These are phyloP conservation scores for Saccharomycopsis sp. DNA, from an alignment of 805 yeast genomes.

Conservation along the genomic window DNA sequence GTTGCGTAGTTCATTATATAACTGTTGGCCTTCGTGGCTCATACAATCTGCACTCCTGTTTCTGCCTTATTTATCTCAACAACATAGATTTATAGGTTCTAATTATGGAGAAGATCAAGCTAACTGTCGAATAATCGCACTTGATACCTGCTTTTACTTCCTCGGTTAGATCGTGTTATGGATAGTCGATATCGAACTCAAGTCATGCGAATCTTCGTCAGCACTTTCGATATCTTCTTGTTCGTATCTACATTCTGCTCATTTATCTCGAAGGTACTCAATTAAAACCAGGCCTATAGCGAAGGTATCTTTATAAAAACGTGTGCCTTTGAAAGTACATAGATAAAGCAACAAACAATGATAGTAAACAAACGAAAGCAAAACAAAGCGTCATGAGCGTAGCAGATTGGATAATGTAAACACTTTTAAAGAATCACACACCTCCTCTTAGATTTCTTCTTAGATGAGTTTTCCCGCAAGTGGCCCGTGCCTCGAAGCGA, in stretches of 20 bases:
- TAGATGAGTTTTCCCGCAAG: not conserved
- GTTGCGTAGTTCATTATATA: not conserved
- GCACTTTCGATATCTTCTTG: not conserved
- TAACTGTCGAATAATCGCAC: slow-evolving; percentile 30
- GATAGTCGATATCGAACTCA: not conserved
- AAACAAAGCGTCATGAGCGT: not conserved
- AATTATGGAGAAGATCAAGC: slow-evolving; percentile 58
- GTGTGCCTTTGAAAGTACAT: not conserved
- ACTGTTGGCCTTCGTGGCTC: too few species aligned
- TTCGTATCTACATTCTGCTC: not conserved
- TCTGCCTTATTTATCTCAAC: slow-evolving; percentile 48
- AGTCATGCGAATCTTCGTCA: not conserved
- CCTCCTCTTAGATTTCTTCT: not conserved
- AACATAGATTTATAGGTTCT: slow-evolving; percentile 53
- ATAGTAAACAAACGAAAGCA: not conserved
- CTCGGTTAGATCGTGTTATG: slow-evolving; percentile 43
- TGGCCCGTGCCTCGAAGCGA: not conserved
- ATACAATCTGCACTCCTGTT: slow-evolving; percentile 48
- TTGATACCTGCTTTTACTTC: slow-evolving; percentile 43
- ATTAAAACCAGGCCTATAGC: too few species aligned
- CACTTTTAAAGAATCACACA: not conserved
- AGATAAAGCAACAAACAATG: not conserved
- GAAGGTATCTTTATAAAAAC: not conserved
- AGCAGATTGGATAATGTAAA: not conserved
- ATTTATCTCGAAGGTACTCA: too few species aligned